phyloP scores from a whole-genome alignment of 805 yeast genomes.

The Kodamaea kaohsiungensis region DNA sequence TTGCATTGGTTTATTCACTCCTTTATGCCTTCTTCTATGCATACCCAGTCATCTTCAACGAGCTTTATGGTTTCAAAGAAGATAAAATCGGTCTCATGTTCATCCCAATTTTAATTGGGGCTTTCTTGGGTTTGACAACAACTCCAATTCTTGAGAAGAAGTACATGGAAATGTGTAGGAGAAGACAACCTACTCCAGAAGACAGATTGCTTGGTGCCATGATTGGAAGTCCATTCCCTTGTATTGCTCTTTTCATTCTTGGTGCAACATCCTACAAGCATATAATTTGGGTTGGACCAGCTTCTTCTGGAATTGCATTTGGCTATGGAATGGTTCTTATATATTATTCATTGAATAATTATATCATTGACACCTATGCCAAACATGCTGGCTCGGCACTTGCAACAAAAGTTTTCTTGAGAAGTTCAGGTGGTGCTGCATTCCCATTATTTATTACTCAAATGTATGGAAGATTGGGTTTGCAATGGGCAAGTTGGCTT shows the following conservation, averaged over 20 bases:
- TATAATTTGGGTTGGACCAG: conserved; percentile 67
- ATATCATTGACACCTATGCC: conserved; percentile 88
- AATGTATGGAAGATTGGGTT: conserved; percentile 72
- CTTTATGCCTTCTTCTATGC: conserved; percentile 94
- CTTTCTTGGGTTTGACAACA: conserved; percentile 66
- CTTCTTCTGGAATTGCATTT: conserved; percentile 58
- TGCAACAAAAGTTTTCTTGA: conserved; percentile 77
- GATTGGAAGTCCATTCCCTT: conserved; percentile 82
- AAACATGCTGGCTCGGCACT: conserved; percentile 78
- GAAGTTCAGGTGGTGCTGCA: conserved; percentile 86
- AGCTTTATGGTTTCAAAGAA: conserved; percentile 74
- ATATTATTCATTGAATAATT: conserved; percentile 65
- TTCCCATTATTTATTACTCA: conserved; percentile 81
- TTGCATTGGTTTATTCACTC: conserved; percentile 86
- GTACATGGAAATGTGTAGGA: conserved; percentile 53
- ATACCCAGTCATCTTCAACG: conserved; percentile 83
- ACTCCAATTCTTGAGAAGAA: conserved; percentile 71
- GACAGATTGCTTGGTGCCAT: conserved; percentile 79
- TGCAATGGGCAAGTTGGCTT: conserved; percentile 81
- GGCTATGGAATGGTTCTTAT: conserved; percentile 64
- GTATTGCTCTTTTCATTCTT: conserved; percentile 72
- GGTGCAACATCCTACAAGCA: conserved; percentile 77
- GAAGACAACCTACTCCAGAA: conserved; percentile 71
- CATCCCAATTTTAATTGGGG: conserved; percentile 89
- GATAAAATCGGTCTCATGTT: conserved; percentile 83